phyloP scores from a whole-genome alignment of 441 rosid genomes.

The Eruca vesicaria region DNA sequence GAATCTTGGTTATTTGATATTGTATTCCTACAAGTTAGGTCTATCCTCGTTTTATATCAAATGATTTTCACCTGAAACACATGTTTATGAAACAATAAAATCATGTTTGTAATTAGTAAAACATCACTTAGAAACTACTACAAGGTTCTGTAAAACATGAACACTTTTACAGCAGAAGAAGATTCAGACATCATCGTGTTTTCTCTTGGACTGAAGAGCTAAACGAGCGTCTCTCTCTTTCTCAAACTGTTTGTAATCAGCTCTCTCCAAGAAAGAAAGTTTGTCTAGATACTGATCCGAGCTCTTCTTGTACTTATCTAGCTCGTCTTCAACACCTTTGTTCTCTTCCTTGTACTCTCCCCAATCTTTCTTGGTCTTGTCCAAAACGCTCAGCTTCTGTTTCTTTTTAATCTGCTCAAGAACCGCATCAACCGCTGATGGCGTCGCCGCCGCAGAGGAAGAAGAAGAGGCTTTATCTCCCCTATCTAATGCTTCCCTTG shows the following conservation, averaged over 20 bases:
- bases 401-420: constrained; percentile 77
- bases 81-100: too few species aligned
- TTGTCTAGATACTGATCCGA: constrained; percentile 47
- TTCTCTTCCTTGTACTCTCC: constrained; percentile 26
- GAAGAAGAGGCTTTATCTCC: not conserved
- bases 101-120: too few species aligned
- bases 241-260: constrained; percentile 48
- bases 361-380: constrained; percentile 16
- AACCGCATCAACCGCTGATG: constrained; percentile 73
- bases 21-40: too few species aligned
- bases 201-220: constrained; percentile 74
- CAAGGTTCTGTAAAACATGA: not conserved
- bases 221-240: constrained; percentile 95
- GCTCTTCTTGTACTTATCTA: constrained; percentile 17
- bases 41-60: too few species aligned
- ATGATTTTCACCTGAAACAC: too few species aligned
- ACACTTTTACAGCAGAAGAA: constrained; percentile 2
- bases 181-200: constrained; percentile 41
- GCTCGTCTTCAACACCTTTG: constrained; percentile 46
- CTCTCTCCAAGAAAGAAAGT: constrained; percentile 35
- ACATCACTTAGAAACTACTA: not conserved
- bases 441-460: not conserved
- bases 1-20: too few species aligned
- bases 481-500: constrained; percentile 58
- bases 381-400: constrained; percentile 61